Evolutionary conservation across 2,329 filamentous ascomycete species (phyloP).

Genomic region (Lojkania enalia): DNA sequence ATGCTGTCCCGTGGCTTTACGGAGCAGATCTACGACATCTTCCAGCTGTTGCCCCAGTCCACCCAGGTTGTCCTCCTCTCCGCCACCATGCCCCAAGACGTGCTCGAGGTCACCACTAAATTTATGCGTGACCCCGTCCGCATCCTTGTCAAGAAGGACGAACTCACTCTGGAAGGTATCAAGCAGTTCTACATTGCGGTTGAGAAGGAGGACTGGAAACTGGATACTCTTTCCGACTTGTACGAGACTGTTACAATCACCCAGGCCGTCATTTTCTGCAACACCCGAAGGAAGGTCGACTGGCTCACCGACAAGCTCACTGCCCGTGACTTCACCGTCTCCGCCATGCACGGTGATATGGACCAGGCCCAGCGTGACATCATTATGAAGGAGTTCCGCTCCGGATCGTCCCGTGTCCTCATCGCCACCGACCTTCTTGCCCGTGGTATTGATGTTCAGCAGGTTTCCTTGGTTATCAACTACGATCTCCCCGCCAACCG

Average conservation of each 20-base stretch:
- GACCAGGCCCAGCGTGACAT: conserved; percentile 96
- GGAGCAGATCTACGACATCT: conserved; percentile 99
- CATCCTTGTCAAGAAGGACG: conserved; percentile 99
- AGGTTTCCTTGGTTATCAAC: conserved; percentile 99
- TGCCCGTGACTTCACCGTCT: conserved; percentile 97
- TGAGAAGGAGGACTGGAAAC: conserved; percentile 99
- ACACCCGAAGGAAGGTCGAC: conserved; percentile 99
- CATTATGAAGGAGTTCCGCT: conserved; percentile 99
- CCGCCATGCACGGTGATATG: conserved; percentile 99
- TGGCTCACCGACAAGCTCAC: conserved; percentile 99
- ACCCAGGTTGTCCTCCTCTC: conserved; percentile 98
- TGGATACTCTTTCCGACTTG: conserved; percentile 96
- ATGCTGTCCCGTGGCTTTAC: conserved; percentile 99
- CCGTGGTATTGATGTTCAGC: conserved; percentile 99
- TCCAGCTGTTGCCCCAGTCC: conserved; percentile 95
- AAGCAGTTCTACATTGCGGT: conserved; percentile 99
- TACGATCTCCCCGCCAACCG: conserved; percentile 98
- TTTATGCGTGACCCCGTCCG: conserved; percentile 99
- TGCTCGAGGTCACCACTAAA: conserved; percentile 98
- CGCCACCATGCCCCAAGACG: conserved; percentile 98
- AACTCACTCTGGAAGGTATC: conserved; percentile 99
- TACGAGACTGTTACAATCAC: conserved; percentile 99
- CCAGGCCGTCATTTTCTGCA: conserved; percentile 99
- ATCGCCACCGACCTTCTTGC: conserved; percentile 97
- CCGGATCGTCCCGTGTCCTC: conserved; percentile 95